These are phyloP conservation scores for Fraxinus angustifolia DNA, from an alignment of 305 asterid species.

Conservation along the genomic window DNA sequence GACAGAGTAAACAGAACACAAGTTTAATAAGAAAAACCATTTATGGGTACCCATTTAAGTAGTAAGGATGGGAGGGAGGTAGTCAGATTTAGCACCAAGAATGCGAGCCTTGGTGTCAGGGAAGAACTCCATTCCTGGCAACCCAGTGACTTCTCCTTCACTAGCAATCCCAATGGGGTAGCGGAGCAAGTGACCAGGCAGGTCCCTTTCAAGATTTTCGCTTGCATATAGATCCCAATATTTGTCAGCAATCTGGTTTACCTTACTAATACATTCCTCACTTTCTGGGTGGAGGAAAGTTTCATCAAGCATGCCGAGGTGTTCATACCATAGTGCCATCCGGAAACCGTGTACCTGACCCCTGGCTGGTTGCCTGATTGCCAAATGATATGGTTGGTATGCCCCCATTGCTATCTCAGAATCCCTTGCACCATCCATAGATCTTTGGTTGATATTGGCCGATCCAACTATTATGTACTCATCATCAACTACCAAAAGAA, in stretches of 20 bases:
- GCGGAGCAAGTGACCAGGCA: constrained; percentile 87
- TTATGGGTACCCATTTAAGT: constrained; percentile 35
- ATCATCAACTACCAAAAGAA: constrained; percentile 64
- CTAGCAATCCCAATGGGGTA: constrained; percentile 72
- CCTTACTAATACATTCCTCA: constrained; percentile 58
- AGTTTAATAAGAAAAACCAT: neutral
- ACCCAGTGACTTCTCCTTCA: constrained; percentile 62
- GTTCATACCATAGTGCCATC: constrained; percentile 90
- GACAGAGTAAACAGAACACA: neutral
- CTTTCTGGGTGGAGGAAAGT: constrained; percentile 60
- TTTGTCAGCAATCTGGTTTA: constrained; percentile 57
- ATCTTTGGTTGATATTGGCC: constrained; percentile 91
- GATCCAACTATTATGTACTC: constrained; percentile 90
- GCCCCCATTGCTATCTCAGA: constrained; percentile 95
- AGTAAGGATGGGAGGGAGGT: constrained; percentile 85
- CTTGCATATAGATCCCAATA: constrained; percentile 78
- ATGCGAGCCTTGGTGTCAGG: constrained; percentile 82
- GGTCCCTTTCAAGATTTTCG: constrained; percentile 59
- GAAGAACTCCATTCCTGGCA: constrained; percentile 82
- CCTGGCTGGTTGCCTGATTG: constrained; percentile 59
- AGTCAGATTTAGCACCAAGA: constrained; percentile 70
- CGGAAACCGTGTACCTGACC: constrained; percentile 89
- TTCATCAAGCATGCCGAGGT: constrained; percentile 81
- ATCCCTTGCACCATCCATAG: constrained; percentile 91
- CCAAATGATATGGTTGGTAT: constrained; percentile 74